Conservation (phyloP, 2,329 filamentous ascomycete species). For the Exserohilum rostratum region DNA sequence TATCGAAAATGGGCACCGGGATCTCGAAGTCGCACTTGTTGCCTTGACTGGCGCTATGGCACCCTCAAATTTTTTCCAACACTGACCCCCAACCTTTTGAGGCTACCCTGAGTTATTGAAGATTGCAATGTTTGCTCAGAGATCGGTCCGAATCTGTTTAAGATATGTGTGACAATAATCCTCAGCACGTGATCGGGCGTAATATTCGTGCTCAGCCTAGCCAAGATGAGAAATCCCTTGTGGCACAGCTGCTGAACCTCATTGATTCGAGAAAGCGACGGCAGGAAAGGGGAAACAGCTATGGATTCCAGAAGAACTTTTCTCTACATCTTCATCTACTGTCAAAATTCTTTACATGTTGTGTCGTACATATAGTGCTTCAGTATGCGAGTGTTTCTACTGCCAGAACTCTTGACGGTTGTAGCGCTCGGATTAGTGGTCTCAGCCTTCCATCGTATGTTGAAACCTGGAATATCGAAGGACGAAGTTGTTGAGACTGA, state of each 20-base stretch:
- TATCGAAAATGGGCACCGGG: not conserved
- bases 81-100: not conserved
- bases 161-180: not conserved
- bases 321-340: not conserved
- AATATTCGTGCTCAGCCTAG: constrained; percentile 4
- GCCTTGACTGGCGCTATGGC: not conserved
- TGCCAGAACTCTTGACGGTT: constrained; percentile 21
- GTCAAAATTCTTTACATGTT: not conserved
- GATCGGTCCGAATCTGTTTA: no score
- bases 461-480: not conserved
- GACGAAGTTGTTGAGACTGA: not conserved
- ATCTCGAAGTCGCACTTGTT: not conserved
- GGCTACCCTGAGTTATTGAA: not conserved
- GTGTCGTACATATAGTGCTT: not conserved
- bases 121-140: not conserved
- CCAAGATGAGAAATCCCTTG: constrained; percentile 5
- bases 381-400: constrained; percentile 16
- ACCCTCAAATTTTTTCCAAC: not conserved
- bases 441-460: constrained; percentile 19
- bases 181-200: constrained; percentile 8
- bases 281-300: not conserved
- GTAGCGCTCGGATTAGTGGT: constrained; percentile 17
- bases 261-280: not conserved
- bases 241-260: constrained; percentile 8
- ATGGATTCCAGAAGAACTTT: not conserved